Base-by-base conservation (phyloP, 768 basidiomycete genomes). In the Lactarius indigo region DNA sequence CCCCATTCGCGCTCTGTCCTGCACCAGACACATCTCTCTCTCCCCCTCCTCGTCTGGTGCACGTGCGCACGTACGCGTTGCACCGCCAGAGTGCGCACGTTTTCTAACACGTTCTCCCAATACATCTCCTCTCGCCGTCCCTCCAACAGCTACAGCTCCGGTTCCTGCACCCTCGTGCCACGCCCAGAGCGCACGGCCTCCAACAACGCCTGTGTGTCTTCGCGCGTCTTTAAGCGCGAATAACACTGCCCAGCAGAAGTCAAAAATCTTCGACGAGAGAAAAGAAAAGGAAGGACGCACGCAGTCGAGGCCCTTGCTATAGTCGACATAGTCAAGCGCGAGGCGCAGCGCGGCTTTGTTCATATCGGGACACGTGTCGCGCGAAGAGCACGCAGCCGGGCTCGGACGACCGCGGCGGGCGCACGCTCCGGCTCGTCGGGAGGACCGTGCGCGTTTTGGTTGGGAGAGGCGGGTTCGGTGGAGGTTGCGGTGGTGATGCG, bases 81-180 rank as follows among this genome's bases (percentile, higher is more conserved):
- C 47, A 90, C 83, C 0, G 91, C 90, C 69, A 85, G 82, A 57
- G 77, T 74, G 20, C 86, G 79, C 30, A 92, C 80, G 73, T 89
- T 91, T 72, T 88, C 85, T 0, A 91, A 91, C 0, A 93, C 86
- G 66, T 87, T 87, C 63, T 86, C 83, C 92, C 91, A 93, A 71
- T 93, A 93, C 42, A 93, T 62, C 64, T 82, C 84, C 70, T 92
- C 91, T 64, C 82, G 79, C 74, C 77, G 85, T 3, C 89, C 91
- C 3, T 75, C 72, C 0, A 93, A 85, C 18, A 86, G 54, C 72
- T 91, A 90, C 52, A 84, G 71, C 20, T 61, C 54, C 61, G 72
- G 76, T 4, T 70, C 59, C 30, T 69, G 72, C n/a, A 30, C 20
- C 13, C 50, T 52, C n/a, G 41, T 69, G 5, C 13, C 30, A 0